phyloP scores from a whole-genome alignment of 169 alveolate species.

The Eimeria zaria region DNA sequence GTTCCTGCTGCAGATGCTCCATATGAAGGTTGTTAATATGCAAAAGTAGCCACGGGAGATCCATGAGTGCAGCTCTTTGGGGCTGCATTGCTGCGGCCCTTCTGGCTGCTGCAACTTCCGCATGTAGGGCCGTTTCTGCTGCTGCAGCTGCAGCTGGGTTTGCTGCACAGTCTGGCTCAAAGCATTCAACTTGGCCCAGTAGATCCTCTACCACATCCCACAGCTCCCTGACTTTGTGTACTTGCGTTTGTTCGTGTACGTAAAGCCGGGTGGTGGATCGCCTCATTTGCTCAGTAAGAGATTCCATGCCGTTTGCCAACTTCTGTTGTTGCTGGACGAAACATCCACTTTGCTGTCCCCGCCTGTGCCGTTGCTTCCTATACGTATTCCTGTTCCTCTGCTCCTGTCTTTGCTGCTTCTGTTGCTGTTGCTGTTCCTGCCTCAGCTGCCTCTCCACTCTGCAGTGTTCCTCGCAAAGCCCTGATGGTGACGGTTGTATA shows the following conservation, averaged over 20 bases:
- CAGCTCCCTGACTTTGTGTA: background rate
- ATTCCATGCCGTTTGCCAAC: background rate
- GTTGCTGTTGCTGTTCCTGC: slow-evolving; percentile 8
- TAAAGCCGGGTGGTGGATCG: background rate
- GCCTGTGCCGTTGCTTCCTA: background rate
- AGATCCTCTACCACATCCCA: background rate
- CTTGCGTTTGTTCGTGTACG: background rate
- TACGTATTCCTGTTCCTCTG: background rate
- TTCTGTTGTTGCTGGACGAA: background rate
- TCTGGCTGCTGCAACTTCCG: background rate
- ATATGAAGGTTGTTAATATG: background rate
- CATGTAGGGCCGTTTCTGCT: background rate
- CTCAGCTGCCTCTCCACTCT: background rate
- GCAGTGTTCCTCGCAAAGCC: background rate
- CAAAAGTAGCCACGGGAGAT: background rate
- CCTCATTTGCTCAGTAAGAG: background rate
- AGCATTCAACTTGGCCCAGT: background rate
- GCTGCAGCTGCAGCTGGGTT: slow-evolving; percentile 1
- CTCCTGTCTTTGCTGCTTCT: background rate
- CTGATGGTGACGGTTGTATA: background rate
- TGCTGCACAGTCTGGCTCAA: background rate
- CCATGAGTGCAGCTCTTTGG: slow-evolving; percentile 7
- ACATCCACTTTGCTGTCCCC: background rate
- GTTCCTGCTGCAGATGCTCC: background rate
- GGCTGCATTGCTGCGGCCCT: background rate